Conservation (phyloP, 129 eudicot genomes). For the Flaveria trinervia region DNA sequence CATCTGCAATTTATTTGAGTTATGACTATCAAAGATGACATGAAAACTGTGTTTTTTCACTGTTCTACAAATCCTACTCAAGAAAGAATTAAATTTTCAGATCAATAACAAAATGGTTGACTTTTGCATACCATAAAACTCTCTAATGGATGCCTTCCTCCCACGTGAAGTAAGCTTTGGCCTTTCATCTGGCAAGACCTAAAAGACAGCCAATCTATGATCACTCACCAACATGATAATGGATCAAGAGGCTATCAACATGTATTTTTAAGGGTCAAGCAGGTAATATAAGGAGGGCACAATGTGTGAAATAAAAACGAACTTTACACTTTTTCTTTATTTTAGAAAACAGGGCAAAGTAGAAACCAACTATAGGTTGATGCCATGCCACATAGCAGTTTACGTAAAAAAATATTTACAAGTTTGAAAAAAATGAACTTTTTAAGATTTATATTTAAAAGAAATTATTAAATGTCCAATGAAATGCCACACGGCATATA, state of each 20-base stretch:
- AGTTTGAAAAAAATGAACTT: not conserved
- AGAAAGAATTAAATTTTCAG: not conserved
- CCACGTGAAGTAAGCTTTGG: constrained; percentile 41
- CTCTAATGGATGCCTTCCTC: constrained; percentile 59
- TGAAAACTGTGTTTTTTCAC: not conserved
- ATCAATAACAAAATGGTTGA: constrained; percentile 17
- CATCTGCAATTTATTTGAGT: constrained; percentile 34
- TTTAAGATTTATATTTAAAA: not conserved
- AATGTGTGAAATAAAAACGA: not conserved
- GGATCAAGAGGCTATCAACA: not conserved
- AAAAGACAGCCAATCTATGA: constrained; percentile 18
- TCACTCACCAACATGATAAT: not conserved
- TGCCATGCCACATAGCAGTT: not conserved
- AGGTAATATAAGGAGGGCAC: not conserved
- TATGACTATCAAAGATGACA: not conserved
- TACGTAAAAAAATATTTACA: not conserved
- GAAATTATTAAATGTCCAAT: not conserved
- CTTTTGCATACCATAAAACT: constrained; percentile 61
- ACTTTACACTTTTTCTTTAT: not conserved
- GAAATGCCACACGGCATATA: not conserved
- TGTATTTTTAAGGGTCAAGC: not conserved
- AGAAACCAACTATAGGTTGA: not conserved
- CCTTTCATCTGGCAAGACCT: constrained; percentile 56
- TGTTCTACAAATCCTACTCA: not conserved
- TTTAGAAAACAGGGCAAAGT: not conserved